Evolutionary conservation across 2,329 filamentous ascomycete genomes (phyloP).

Genomic region (Fusarium sp.): DNA sequence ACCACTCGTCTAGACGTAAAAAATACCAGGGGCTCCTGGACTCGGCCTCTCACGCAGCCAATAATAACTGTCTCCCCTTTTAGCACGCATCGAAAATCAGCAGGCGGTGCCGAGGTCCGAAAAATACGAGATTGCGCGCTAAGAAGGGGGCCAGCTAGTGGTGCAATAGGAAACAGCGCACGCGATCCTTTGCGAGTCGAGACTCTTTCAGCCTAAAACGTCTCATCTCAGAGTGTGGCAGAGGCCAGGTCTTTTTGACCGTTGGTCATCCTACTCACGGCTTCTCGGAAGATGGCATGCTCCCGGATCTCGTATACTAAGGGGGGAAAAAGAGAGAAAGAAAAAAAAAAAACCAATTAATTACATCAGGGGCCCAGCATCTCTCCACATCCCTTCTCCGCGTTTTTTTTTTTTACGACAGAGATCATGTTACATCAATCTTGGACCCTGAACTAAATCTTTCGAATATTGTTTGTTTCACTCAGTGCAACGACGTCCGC

Average conservation of each 20-base stretch:
- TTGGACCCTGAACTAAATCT: background rate
- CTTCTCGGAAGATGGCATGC: background rate
- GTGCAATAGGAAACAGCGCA: background rate
- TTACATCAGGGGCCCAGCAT: background rate
- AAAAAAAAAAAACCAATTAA: background rate
- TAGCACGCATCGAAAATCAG: background rate
- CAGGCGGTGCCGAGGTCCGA: background rate
- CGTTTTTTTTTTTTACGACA: background rate
- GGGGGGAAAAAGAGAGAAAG: background rate
- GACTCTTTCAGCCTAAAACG: background rate
- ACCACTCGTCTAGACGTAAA: background rate
- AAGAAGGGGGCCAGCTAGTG: background rate
- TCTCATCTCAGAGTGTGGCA: background rate
- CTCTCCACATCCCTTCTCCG: background rate
- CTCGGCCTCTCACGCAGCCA: background rate
- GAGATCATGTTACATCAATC: conserved; percentile 1
- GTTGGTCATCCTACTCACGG: background rate
- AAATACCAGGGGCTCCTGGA: background rate
- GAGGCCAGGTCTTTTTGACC: background rate
- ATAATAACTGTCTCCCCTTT: background rate
- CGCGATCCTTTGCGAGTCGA: background rate
- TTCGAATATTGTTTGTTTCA: background rate
- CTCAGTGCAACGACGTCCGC: background rate
- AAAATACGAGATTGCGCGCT: background rate
- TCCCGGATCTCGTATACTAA: background rate